Conservation (phyloP, 768 basidiomycete species). For the Leccinum truebloodii region DNA sequence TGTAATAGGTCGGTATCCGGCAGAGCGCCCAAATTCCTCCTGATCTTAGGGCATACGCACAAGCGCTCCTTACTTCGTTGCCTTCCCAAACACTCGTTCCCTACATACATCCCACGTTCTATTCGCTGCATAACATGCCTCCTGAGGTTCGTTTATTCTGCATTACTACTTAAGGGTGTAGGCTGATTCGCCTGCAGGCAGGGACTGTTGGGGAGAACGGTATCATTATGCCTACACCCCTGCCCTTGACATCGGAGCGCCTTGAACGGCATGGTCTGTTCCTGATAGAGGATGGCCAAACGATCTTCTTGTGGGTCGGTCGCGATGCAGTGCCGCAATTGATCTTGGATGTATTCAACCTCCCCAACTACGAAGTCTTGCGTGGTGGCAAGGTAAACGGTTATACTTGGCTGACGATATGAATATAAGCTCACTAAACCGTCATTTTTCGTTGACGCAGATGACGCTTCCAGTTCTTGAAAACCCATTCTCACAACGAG, state of each 20-base stretch:
- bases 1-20: slow-evolving; percentile 78
- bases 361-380: slow-evolving; percentile 84
- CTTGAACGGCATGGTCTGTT: slow-evolving; percentile 94
- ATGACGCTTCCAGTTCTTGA: slow-evolving; percentile 88
- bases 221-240: slow-evolving; percentile 80
- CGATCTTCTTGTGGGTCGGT: slow-evolving; percentile 98
- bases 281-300: slow-evolving; percentile 97
- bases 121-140: slow-evolving; percentile 95
- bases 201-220: slow-evolving; percentile 91
- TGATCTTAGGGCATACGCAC: slow-evolving; percentile 94
- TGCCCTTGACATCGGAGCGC: slow-evolving; percentile 93
- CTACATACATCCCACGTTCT: slow-evolving; percentile 94
- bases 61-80: slow-evolving; percentile 85
- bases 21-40: slow-evolving; percentile 98
- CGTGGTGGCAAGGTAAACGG: slow-evolving; percentile 84
- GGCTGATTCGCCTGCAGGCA: slow-evolving; percentile 49
- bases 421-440: neutral
- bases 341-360: slow-evolving; percentile 90
- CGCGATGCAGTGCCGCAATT: slow-evolving; percentile 97
- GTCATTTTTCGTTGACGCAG: slow-evolving; percentile 38
- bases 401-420: neutral
- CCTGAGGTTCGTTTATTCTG: slow-evolving; percentile 60
- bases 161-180: neutral
- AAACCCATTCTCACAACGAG: slow-evolving; percentile 93
- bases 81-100: slow-evolving; percentile 91